phyloP scores from a whole-genome alignment of 192 early-diverging fungal genomes.

The Podochytrium sp. region DNA sequence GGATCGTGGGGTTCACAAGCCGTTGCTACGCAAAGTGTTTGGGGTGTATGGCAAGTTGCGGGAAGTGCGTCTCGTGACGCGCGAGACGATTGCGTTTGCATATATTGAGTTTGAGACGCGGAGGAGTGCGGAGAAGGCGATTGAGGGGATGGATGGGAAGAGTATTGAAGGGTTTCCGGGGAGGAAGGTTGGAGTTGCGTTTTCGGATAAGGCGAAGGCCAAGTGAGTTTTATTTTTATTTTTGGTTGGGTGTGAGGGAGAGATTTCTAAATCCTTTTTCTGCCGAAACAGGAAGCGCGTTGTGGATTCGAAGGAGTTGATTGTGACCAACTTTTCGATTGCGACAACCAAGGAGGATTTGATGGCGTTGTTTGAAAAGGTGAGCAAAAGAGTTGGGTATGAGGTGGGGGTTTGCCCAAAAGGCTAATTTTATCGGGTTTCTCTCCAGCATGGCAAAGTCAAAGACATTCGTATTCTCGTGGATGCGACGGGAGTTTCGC shows the following conservation, averaged over 20 bases:
- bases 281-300: slow-evolving; percentile 14
- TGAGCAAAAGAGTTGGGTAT: slow-evolving; percentile 3
- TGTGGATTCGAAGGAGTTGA: slow-evolving; percentile 45
- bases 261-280: neutral
- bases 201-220: slow-evolving; percentile 48
- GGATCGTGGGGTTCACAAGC: slow-evolving; percentile 38
- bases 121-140: slow-evolving; percentile 35
- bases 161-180: slow-evolving; percentile 32
- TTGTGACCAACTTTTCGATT: slow-evolving; percentile 49
- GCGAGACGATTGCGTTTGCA: slow-evolving; percentile 49
- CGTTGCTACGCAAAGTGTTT: slow-evolving; percentile 43
- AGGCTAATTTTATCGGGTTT: neutral
- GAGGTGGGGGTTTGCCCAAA: neutral
- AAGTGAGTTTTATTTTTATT: slow-evolving; percentile 18
- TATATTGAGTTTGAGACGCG: slow-evolving; percentile 53
- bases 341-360: slow-evolving; percentile 41
- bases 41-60: slow-evolving; percentile 48
- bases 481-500: slow-evolving; percentile 22
- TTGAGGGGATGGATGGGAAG: slow-evolving; percentile 30
- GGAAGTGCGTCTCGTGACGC: slow-evolving; percentile 47
- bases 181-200: slow-evolving; percentile 42
- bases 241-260: neutral
- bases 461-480: slow-evolving; percentile 42
- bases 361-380: slow-evolving; percentile 30
- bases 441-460: slow-evolving; percentile 42